Evolutionary conservation across 139 green algal species (phyloP).

Genomic region (Chlorella sp.): DNA sequence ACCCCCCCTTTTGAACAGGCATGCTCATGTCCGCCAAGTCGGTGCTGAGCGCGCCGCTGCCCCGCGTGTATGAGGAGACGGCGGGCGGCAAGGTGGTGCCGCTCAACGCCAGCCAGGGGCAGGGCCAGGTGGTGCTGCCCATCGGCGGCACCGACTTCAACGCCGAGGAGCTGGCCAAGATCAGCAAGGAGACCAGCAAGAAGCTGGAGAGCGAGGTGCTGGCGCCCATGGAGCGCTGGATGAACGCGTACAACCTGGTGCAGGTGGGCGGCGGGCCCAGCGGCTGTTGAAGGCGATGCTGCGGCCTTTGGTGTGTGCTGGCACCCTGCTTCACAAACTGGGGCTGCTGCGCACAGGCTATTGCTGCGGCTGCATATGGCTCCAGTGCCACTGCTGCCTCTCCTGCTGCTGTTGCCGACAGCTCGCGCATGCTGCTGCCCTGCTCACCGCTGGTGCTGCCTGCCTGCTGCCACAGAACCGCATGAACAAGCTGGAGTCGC

Average conservation of each 20-base stretch:
- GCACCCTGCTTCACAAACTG: too few species aligned
- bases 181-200: conserved; percentile 68
- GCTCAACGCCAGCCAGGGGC: conserved; percentile 30
- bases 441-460: neutral
- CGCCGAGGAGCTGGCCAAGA: conserved; percentile 70
- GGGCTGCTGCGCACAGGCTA: too few species aligned
- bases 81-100: conserved; percentile 74
- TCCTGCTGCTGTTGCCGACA: neutral
- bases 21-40: conserved; percentile 61
- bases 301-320: too few species aligned
- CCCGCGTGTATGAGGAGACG: conserved; percentile 83
- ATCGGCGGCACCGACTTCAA: conserved; percentile 78
- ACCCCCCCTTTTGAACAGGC: conserved; percentile 27
- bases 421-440: neutral
- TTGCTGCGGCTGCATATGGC: neutral
- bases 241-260: conserved; percentile 74
- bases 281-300: too few species aligned
- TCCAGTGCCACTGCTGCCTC: neutral
- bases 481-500: conserved; percentile 81
- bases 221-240: conserved; percentile 82
- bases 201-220: conserved; percentile 85
- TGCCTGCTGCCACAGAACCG: conserved; percentile 54
- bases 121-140: conserved; percentile 38
- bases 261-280: conserved; percentile 25
- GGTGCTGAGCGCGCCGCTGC: conserved; percentile 77